Conservation (phyloP, 2,329 filamentous ascomycete genomes). For the Akanthomyces muscarius region DNA sequence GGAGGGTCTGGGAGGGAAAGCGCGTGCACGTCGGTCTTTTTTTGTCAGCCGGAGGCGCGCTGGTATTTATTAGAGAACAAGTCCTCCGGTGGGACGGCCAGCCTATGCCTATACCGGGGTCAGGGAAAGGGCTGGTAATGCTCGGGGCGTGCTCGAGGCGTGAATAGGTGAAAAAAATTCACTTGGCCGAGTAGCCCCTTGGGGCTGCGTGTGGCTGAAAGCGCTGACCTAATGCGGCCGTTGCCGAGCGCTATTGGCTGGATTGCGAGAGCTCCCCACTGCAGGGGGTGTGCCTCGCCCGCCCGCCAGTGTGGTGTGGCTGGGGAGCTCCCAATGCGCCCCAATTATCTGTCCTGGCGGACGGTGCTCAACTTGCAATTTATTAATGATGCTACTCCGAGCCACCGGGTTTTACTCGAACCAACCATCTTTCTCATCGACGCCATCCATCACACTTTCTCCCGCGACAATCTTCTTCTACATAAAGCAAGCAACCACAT, state of each 20-base stretch:
- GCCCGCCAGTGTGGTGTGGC: not conserved
- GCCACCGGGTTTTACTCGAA: not conserved
- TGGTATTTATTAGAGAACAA: constrained; percentile 45
- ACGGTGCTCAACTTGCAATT: not conserved
- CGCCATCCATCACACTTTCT: not conserved
- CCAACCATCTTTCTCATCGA: too few species aligned
- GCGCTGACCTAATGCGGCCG: not conserved
- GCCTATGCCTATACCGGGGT: constrained; percentile 38
- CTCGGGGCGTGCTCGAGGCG: constrained; percentile 16
- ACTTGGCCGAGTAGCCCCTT: constrained; percentile 29
- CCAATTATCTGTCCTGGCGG: not conserved
- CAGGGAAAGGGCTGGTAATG: constrained; percentile 25
- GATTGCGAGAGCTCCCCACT: not conserved
- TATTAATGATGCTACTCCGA: not conserved
- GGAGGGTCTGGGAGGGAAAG: constrained; percentile 41
- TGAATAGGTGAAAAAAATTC: constrained; percentile 29
- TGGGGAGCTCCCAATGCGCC: constrained; percentile 10
- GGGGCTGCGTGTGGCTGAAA: constrained; percentile 4
- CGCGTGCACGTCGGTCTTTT: constrained; percentile 44
- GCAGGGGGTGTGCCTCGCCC: not conserved
- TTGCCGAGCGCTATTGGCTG: not conserved
- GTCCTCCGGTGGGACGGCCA: constrained; percentile 32
- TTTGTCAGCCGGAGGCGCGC: constrained; percentile 41
- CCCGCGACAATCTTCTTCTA: not conserved
- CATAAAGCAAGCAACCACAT: not conserved